Conservation (phyloP, 106 monocot species). For the Triglochin maritima region DNA sequence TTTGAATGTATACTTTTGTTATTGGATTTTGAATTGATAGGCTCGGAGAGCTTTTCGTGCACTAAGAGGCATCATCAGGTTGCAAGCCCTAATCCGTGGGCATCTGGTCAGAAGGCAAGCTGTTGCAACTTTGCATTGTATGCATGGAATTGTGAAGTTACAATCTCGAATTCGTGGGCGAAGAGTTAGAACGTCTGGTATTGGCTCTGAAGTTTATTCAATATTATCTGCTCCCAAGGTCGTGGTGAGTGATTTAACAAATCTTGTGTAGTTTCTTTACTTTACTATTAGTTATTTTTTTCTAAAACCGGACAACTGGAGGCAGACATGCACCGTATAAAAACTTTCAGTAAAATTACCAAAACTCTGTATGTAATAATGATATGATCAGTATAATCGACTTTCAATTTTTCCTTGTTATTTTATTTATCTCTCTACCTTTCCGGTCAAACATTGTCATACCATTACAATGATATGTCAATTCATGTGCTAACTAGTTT, state of each 20-base stretch:
- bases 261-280: no score
- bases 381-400: no score
- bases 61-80: constrained; percentile 71
- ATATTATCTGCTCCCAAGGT: background rate
- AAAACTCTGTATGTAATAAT: no score
- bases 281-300: background rate
- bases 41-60: constrained; percentile 74
- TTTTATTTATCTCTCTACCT: no score
- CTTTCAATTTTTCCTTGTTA: no score
- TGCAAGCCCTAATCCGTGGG: constrained; percentile 84
- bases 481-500: no score
- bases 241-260: no score
- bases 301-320: background rate
- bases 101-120: constrained; percentile 93
- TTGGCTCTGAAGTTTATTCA: constrained; percentile 18
- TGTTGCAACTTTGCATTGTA: constrained; percentile 47
- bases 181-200: constrained; percentile 32
- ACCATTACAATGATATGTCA: no score
- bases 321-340: no score
- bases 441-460: no score
- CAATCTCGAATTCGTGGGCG: constrained; percentile 66
- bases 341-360: no score
- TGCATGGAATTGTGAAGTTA: constrained; percentile 52
- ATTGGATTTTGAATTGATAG: constrained; percentile 15
- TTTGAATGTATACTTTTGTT: background rate